These are phyloP conservation scores for Colletotrichum chrysophilum DNA, from an alignment of 2,329 filamentous ascomycete genomes.

Conservation along the genomic window DNA sequence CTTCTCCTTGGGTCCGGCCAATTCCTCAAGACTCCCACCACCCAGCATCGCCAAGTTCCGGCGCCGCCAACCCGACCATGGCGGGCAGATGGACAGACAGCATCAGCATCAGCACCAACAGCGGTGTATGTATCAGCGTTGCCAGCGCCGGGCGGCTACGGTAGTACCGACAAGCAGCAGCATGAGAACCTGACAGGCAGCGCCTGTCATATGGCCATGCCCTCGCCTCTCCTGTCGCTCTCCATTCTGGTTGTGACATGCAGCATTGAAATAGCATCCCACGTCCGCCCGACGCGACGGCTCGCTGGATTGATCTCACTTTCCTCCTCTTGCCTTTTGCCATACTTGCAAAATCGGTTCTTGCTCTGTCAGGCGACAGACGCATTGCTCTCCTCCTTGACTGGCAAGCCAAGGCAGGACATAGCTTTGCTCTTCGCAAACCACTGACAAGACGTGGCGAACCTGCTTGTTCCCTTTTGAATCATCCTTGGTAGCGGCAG, in stretches of 20 bases:
- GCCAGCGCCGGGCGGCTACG: neutral
- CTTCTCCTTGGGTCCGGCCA: neutral
- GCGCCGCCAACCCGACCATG: neutral
- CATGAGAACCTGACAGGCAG: neutral
- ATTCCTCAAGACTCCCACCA: neutral
- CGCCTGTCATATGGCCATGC: neutral
- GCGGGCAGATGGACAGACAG: neutral
- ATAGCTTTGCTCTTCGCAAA: conserved; percentile 1
- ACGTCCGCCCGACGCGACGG: neutral
- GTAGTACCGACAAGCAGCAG: neutral
- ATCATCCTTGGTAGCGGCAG: neutral
- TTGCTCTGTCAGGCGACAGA: neutral
- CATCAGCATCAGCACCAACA: neutral
- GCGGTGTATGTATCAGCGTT: neutral
- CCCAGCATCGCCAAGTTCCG: neutral
- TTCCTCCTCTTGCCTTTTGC: neutral
- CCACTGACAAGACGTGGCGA: neutral
- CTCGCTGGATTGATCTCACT: neutral
- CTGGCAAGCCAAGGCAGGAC: conserved; percentile 1
- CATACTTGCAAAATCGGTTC: neutral
- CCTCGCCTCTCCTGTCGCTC: neutral
- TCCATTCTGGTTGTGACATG: neutral
- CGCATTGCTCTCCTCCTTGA: conserved; percentile 6
- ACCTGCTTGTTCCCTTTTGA: neutral
- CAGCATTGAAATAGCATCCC: conserved; percentile 12